Conservation (phyloP, 129 eudicot species). For the Lactuca sativa region DNA sequence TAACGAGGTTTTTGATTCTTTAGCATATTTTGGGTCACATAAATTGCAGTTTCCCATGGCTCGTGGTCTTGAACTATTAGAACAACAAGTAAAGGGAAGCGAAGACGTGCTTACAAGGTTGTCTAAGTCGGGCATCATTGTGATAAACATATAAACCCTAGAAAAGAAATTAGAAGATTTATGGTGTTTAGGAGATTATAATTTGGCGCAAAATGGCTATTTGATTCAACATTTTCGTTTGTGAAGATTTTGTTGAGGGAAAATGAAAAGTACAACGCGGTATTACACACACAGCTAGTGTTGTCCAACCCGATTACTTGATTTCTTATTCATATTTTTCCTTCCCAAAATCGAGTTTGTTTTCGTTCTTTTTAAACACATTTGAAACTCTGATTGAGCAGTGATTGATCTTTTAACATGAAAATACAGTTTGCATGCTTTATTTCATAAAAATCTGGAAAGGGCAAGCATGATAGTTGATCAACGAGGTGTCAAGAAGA, state of each 20-base stretch:
- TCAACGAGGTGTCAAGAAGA: constrained; percentile 74
- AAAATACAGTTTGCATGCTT: constrained; percentile 42
- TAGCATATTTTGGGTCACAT: not conserved
- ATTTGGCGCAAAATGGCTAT: constrained; percentile 22
- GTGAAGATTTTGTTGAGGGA: constrained; percentile 14
- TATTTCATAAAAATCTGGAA: constrained; percentile 81
- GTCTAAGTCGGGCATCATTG: constrained; percentile 36
- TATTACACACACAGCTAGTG: not conserved
- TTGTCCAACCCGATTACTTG: not conserved
- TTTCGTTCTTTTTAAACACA: not conserved
- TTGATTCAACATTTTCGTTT: not conserved
- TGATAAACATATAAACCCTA: constrained; percentile 29
- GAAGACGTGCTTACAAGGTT: constrained; percentile 24
- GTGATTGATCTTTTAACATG: constrained; percentile 28
- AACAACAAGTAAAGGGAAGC: constrained; percentile 18
- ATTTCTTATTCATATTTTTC: not conserved
- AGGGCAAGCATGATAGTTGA: constrained; percentile 81
- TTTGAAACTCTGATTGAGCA: constrained; percentile 23
- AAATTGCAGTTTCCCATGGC: not conserved
- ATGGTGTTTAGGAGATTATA: not conserved
- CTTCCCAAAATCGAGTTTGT: not conserved
- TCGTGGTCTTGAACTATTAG: constrained; percentile 14
- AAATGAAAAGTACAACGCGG: not conserved
- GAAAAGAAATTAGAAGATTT: not conserved
- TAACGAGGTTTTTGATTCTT: constrained; percentile 4